Evolutionary conservation across 139 green algal genomes (phyloP), one percentile per base, ranked within the genome.

Genomic region (Pleodorina starrii): DNA sequence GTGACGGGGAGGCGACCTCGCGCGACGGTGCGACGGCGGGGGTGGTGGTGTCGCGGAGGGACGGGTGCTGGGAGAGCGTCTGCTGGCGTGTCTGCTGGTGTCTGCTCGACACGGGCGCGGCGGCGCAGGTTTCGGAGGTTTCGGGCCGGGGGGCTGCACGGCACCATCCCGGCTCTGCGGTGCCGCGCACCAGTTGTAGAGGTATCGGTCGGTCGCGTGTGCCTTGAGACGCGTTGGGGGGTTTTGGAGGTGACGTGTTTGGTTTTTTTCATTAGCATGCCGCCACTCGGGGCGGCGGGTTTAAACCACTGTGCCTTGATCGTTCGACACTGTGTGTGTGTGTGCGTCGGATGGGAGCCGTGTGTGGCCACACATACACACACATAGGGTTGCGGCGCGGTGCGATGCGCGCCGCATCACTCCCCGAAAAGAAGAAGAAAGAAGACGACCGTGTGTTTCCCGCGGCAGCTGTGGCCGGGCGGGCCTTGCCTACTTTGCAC

Each of bases 201-300:
- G 54, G 54, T 66, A 66, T 66, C 21, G 29, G 29, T 32, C 5
- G 5, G 21, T 66, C 54, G 6, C 54, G 54, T 66, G 54, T 66
- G n/a, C n/a, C n/a, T n/a, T n/a, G n/a, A n/a, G n/a, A n/a, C n/a
- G n/a, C n/a, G n/a, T n/a, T n/a, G n/a, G n/a, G n/a, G 29, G 54
- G 54, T 32, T 25, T 66, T 25, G 54, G 54, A 66, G n/a, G 16
- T 23, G 63, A 23, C 63, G 2, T 38, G 63, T 11, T 40, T 38
- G 2, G 12, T 73, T 73, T 73, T 73, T 73, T 38, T 73, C n/a
- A 73, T 73, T 73, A 73, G 63, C 63, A 73, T 73, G 63, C 63
- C 29, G 63, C 21, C 63, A n/a, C 63, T 38, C 35, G 63, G 21
- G 63, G 63, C 63, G 63, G 63, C 32, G 63, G 29, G 63, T 73